A percentile compares a stretch with the other conserved stretches of the same genome.
These are phyloP conservation scores for Begonia loranthoides DNA, from an alignment of 306 rosid species.

Conservation along the genomic window DNA sequence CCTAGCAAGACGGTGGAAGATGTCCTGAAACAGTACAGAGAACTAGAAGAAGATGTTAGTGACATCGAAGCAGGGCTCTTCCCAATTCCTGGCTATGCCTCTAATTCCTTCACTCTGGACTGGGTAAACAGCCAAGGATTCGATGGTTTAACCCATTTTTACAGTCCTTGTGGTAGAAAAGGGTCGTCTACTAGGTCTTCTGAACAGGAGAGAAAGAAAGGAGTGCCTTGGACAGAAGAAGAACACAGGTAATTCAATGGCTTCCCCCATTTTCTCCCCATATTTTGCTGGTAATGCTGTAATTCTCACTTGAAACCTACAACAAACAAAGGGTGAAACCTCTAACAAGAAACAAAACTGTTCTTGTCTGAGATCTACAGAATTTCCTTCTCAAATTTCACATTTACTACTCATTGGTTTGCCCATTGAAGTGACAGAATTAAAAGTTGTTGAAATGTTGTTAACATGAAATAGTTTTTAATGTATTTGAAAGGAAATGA, in stretches of 20 bases:
- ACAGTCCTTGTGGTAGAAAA: not conserved
- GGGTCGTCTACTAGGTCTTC: not conserved
- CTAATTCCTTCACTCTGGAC: not conserved
- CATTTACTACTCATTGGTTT: no score
- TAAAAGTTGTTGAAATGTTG: no score
- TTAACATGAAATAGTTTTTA: no score
- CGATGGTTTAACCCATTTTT: not conserved
- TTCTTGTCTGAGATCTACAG: no score
- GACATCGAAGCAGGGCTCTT: not conserved
- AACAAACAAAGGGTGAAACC: no score
- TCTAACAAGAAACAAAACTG: no score
- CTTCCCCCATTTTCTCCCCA: not conserved
- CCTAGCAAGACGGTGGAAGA: not conserved
- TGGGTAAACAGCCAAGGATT: not conserved
- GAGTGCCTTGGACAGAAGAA: not conserved
- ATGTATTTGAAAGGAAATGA: no score
- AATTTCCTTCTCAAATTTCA: no score
- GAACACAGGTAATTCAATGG: not conserved
- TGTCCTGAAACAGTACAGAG: slow-evolving; percentile 1
- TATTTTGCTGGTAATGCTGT: no score
- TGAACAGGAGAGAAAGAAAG: slow-evolving; percentile 1
- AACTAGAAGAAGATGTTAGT: not conserved
- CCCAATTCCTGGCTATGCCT: slow-evolving; percentile 1
- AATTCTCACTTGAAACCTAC: no score
- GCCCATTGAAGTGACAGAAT: no score